A percentile compares a stretch with the other conserved stretches of the same genome.
These are phyloP conservation scores for Calonectria henricotiae DNA, from an alignment of 2,329 filamentous ascomycete species.

Conservation along the genomic window DNA sequence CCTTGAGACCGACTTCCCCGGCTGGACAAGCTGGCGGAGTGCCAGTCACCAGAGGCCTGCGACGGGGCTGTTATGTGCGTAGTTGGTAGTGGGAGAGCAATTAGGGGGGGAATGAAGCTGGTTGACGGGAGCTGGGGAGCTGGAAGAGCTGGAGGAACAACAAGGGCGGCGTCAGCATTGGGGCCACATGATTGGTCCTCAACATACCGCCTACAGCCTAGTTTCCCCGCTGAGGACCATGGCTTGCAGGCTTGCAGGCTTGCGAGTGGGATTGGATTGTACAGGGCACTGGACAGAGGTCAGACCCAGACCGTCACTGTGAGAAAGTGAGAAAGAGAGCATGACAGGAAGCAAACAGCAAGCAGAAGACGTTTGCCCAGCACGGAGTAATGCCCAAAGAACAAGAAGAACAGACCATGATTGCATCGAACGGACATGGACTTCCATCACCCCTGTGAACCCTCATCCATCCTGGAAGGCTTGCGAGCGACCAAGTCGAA, in stretches of 20 bases:
- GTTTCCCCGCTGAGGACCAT: conserved; percentile 16
- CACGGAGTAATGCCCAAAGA: not conserved
- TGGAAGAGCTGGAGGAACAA: conserved; percentile 4
- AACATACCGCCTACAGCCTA: conserved; percentile 28
- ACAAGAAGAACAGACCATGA: conserved; percentile 11
- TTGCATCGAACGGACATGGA: conserved; percentile 22
- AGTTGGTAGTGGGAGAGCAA: too few species aligned
- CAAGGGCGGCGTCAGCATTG: conserved; percentile 27
- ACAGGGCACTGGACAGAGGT: not conserved
- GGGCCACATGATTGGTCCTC: conserved; percentile 28
- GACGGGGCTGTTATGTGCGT: not conserved
- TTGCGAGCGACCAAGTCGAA: conserved; percentile 31
- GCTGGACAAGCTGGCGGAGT: conserved; percentile 12
- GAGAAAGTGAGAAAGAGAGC: conserved; percentile 24
- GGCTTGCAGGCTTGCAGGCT: conserved; percentile 2
- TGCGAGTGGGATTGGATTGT: conserved; percentile 20
- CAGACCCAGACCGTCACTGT: not conserved
- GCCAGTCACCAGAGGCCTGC: conserved; percentile 1
- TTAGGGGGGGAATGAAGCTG: not conserved
- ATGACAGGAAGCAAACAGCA: not conserved
- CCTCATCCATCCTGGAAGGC: conserved; percentile 14
- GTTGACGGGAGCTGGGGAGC: conserved; percentile 8
- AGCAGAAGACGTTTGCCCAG: not conserved
- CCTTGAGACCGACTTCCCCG: conserved; percentile 21
- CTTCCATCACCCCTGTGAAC: conserved; percentile 27